Evolutionary conservation across 257 asterid genomes (phyloP).

Genomic region (Ilex aquifolium): DNA sequence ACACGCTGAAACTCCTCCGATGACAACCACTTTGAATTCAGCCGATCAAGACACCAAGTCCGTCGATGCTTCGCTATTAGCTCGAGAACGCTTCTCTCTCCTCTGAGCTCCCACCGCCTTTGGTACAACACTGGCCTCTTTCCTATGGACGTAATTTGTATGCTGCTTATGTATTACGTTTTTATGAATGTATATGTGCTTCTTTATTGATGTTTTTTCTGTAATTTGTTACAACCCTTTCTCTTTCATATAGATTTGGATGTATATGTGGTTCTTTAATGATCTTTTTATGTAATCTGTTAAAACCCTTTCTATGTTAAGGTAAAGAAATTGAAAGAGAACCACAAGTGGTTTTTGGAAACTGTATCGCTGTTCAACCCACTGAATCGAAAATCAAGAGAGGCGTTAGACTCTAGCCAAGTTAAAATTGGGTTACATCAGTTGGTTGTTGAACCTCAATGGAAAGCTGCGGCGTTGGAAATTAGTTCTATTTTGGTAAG

Average conservation of each 20-base stretch:
- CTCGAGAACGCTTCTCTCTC: slow-evolving; percentile 61
- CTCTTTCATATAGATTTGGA: neutral
- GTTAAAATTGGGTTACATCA: slow-evolving; percentile 61
- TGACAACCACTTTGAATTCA: slow-evolving; percentile 38
- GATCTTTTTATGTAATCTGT: slow-evolving; percentile 5
- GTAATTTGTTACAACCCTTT: neutral
- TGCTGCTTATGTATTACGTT: too few species aligned
- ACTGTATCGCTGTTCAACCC: slow-evolving; percentile 49
- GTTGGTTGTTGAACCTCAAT: slow-evolving; percentile 44
- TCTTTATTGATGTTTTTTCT: too few species aligned
- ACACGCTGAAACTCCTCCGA: neutral
- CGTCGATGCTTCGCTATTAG: slow-evolving; percentile 67
- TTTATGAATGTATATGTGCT: too few species aligned
- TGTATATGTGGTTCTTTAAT: neutral
- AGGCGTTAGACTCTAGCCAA: slow-evolving; percentile 56
- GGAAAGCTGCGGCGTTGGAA: slow-evolving; percentile 60
- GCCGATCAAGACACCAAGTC: slow-evolving; percentile 22
- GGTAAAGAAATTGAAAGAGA: slow-evolving; percentile 72
- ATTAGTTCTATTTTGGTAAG: slow-evolving; percentile 70
- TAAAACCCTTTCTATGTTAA: slow-evolving; percentile 13
- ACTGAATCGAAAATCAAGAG: slow-evolving; percentile 66
- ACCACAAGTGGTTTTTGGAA: slow-evolving; percentile 70
- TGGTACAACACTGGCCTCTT: slow-evolving; percentile 30
- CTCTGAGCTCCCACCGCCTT: slow-evolving; percentile 42
- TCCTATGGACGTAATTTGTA: too few species aligned